Evolutionary conservation across 2,329 filamentous ascomycete genomes (phyloP), one percentile per base, ranked within the genome.

Genomic region (Orbilia ellipsospora): DNA sequence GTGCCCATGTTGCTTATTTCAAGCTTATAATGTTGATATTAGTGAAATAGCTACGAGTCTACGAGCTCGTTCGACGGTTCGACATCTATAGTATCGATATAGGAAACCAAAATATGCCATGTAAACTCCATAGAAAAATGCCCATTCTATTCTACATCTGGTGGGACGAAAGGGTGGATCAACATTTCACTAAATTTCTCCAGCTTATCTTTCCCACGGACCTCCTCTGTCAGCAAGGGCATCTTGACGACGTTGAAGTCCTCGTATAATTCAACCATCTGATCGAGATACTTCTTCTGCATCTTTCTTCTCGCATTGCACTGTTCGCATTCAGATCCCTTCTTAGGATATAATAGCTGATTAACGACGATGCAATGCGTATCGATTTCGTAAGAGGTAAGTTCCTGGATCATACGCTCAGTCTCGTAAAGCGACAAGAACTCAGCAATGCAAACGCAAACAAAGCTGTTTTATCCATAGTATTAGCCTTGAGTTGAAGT

Each of bases 181-280:
- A 95, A 85, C 91, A 95, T 92, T 80, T 93, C 89, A 81, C 91
- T 93, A 82, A 95, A 98, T 83, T 88, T 92, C 84, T 96, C 93
- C 79, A 99, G 85, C 83, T 89, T 94, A 81, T 98, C 94, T 86
- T 96, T 97, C 52, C 95, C 95, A 80, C 95, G 87, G 8, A 99
- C 94, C 85, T 99, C 95, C 83, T 99, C 94, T 0, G 96, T 92
- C 73, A 99, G 84, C 80, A 99, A 84, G 44, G 95, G 95, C 94
- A 99, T 98, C 86, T 94, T 94, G 79, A 99, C 94, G 45, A 99
- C 94, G 82, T 99, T 97, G 85, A 99, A 99, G 83, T 99, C 95
- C 81, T 97, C 94, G 82, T 99, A 99, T 73, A 99, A 85, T 85
- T 99, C 95, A 84, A 96, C 94, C 80, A 98, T 98, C 86, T 99